Conservation (phyloP, 192 early-diverging fungal species). For the Paraglomus brasilianum region DNA sequence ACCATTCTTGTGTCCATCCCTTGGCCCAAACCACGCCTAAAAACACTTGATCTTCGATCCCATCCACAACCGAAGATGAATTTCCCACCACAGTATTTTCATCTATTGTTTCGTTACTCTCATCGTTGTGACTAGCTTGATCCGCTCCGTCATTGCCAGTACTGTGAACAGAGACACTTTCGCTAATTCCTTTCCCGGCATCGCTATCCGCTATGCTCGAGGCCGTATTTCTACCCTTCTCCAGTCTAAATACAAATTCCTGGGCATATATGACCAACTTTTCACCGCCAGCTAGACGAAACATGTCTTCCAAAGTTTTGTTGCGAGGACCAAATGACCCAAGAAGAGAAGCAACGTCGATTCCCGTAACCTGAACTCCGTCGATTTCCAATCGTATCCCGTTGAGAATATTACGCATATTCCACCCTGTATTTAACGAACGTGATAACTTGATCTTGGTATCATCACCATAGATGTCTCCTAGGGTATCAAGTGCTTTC, state of each 20-base stretch:
- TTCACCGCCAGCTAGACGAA: conserved; percentile 13
- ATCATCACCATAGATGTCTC: conserved; percentile 27
- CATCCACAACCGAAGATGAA: not conserved
- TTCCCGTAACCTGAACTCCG: conserved; percentile 25
- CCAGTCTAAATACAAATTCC: conserved; percentile 28
- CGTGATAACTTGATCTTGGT: conserved; percentile 21
- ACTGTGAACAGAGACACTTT: not conserved
- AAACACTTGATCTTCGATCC: conserved; percentile 8
- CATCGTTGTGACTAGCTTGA: not conserved
- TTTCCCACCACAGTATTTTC: not conserved
- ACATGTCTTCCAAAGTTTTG: conserved; percentile 29
- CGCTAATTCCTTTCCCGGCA: not conserved
- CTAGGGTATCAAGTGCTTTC: conserved; percentile 21
- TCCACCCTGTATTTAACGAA: not conserved
- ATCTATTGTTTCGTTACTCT: conserved; percentile 1
- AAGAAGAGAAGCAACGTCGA: conserved; percentile 24
- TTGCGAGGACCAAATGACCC: conserved; percentile 16
- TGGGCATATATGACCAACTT: conserved; percentile 24
- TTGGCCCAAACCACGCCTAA: conserved; percentile 30
- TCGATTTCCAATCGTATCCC: conserved; percentile 32
- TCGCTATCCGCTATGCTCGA: not conserved
- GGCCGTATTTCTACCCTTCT: not conserved
- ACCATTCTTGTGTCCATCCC: conserved; percentile 32
- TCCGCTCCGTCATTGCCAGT: too few species aligned
- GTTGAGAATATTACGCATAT: conserved; percentile 22